Evolutionary conservation across 371 early-diverging fungal genomes (phyloP), one percentile per base, ranked within the genome.

Genomic region (Capillidium heterosporum): DNA sequence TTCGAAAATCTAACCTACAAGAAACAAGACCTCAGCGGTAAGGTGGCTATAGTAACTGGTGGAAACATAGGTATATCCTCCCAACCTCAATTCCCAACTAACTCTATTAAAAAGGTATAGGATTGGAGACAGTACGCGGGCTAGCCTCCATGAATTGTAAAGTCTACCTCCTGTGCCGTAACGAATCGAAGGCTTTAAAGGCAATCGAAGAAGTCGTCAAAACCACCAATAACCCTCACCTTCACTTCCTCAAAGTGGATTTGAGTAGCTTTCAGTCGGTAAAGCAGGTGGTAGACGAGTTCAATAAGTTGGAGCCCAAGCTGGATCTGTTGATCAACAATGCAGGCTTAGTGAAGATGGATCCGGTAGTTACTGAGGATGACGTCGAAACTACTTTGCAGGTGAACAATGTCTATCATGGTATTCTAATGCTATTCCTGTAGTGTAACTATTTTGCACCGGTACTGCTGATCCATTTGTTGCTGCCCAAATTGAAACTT

Each of bases 21-120:
- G 31, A 39, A 48, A 19, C 4, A 47, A 17, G 47, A 47, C n/a
- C 11, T 26, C 24, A 2, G 17, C 21, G 32, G 32, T 11, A 57
- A 68, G 57, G 57, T 72, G 48, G 81, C 78, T 28, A 73, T 88
- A 29, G 78, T 88, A 26, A 85, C 86, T n/a, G 89, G 89, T 27
- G 78, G 74, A 15, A 80, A 73, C 59, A 65, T 72, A 10, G 47
- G 47, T 47, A 47, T 47, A 47, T 27, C 24, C 26, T 11, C n/a
- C 11, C 26, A 23, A 10, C 10, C 10, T 17, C 7, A 10, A 5
- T 10, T 47, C 5, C 5, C 23, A 10, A 47, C 47, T 47, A 17
- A 47, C 10, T 47, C 24, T 24, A 40, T 40, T 13, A n/a, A 24
- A 32, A 10, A 51, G 87, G 87, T 59, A 71, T 85, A 41, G 87